Percentiles rank a stretch among this genome's conserved stretches.
Evolutionary conservation across 2,329 filamentous ascomycete genomes (phyloP).

Genomic region (Sarocladium strictum): DNA sequence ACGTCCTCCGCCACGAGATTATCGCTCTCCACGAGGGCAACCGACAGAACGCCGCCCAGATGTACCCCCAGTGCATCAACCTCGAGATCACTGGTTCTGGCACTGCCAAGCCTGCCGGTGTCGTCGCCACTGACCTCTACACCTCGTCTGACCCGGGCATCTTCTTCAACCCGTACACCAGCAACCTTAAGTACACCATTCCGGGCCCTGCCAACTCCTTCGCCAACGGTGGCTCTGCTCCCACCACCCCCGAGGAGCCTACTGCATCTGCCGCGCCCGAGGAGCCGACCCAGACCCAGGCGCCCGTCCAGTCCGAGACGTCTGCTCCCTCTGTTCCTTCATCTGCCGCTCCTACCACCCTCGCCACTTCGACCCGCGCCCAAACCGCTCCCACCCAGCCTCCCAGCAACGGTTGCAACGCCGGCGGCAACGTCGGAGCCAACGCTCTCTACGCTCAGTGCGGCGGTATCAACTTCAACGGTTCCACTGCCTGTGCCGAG

Average conservation of each 20-base stretch:
- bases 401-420: not conserved
- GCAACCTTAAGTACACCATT: conserved; percentile 15
- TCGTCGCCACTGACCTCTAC: conserved; percentile 21
- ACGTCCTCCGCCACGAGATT: conserved; percentile 47
- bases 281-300: conserved; percentile 5
- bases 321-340: too few species aligned
- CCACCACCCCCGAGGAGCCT: not conserved
- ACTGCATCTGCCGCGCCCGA: not conserved
- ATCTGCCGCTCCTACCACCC: conserved; percentile 1
- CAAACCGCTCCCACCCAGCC: not conserved
- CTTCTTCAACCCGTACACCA: conserved; percentile 21
- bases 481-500: conserved; percentile 19
- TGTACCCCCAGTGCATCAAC: conserved; percentile 45
- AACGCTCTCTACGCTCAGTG: conserved; percentile 16
- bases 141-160: conserved; percentile 21
- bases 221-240: conserved; percentile 10
- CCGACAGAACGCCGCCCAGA: conserved; percentile 32
- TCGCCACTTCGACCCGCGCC: conserved; percentile 2
- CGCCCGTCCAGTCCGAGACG: too few species aligned
- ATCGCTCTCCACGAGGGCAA: conserved; percentile 42
- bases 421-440: not conserved
- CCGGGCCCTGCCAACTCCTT: conserved; percentile 15
- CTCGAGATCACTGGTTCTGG: conserved; percentile 35
- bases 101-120: conserved; percentile 22
- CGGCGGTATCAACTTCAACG: conserved; percentile 19